Evolutionary conservation across 1,139 yeast genomes (phyloP).

Genomic region (Kurtzmaniella natalensis): DNA sequence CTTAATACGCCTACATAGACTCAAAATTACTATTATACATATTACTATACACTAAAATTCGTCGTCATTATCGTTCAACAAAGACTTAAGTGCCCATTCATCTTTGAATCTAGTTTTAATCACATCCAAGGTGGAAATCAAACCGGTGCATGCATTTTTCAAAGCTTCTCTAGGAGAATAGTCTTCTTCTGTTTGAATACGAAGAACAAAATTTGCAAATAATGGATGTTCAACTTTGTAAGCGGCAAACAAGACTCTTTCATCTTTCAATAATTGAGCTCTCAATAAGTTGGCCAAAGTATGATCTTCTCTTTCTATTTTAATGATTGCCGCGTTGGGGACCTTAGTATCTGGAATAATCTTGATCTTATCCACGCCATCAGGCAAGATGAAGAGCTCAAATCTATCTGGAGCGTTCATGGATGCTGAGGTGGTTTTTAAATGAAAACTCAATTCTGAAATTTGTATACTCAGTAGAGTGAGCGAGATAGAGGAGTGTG

Average conservation of each 20-base stretch:
- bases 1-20: no score
- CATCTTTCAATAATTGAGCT: constrained; percentile 81
- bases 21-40: no score
- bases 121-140: constrained; percentile 73
- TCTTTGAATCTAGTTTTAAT: constrained; percentile 75
- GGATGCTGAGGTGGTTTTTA: neutral
- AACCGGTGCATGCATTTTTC: constrained; percentile 79
- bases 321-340: constrained; percentile 89
- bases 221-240: constrained; percentile 97
- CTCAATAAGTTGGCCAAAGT: constrained; percentile 88
- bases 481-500: no score
- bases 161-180: constrained; percentile 89
- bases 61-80: constrained; percentile 55
- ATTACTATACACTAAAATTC: no score
- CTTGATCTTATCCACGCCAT: constrained; percentile 87
- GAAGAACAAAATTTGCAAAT: constrained; percentile 88
- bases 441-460: no score
- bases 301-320: constrained; percentile 96
- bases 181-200: constrained; percentile 94
- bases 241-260: constrained; percentile 88
- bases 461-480: no score
- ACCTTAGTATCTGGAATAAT: constrained; percentile 93
- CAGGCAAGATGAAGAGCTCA: constrained; percentile 93
- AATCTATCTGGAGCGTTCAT: constrained; percentile 99
- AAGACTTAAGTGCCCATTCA: constrained; percentile 90